A percentile compares a stretch with the other conserved stretches of the same genome.
These are phyloP conservation scores for Fulvia fulva DNA, from an alignment of 2,329 filamentous ascomycete genomes.

Conservation along the genomic window DNA sequence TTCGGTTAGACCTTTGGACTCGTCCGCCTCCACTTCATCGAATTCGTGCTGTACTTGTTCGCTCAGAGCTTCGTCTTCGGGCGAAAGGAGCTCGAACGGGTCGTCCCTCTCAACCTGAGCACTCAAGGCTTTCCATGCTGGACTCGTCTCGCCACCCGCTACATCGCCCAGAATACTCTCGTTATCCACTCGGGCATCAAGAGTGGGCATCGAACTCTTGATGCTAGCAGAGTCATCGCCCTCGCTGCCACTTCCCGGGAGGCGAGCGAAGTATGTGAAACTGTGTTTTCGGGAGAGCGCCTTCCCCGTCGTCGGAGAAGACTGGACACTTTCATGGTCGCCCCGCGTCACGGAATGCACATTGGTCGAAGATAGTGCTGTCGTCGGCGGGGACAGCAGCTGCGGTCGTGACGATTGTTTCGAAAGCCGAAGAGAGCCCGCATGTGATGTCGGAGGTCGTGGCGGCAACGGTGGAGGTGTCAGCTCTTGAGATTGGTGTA, in stretches of 20 bases:
- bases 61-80: constrained; percentile 49
- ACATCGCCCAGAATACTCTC: constrained; percentile 78
- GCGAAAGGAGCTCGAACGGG: constrained; percentile 56
- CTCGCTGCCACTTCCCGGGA: constrained; percentile 51
- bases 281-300: constrained; percentile 39
- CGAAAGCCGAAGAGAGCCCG: constrained; percentile 31
- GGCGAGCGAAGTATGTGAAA: constrained; percentile 37
- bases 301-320: constrained; percentile 29
- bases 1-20: constrained; percentile 57
- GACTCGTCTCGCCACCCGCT: constrained; percentile 58
- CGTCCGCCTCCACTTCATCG: constrained; percentile 57
- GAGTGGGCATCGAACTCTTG: constrained; percentile 61
- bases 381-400: constrained; percentile 67
- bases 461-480: constrained; percentile 38
- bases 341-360: constrained; percentile 72
- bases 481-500: constrained; percentile 29
- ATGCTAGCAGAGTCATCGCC: constrained; percentile 63
- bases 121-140: constrained; percentile 65
- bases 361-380: constrained; percentile 76
- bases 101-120: constrained; percentile 55
- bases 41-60: constrained; percentile 73
- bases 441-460: constrained; percentile 25
- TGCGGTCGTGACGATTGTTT: constrained; percentile 38
- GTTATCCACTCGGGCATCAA: constrained; percentile 64
- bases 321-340: constrained; percentile 40